Base-by-base conservation (phyloP, 345 rosid species). In the Gossypium ekmanianum region DNA sequence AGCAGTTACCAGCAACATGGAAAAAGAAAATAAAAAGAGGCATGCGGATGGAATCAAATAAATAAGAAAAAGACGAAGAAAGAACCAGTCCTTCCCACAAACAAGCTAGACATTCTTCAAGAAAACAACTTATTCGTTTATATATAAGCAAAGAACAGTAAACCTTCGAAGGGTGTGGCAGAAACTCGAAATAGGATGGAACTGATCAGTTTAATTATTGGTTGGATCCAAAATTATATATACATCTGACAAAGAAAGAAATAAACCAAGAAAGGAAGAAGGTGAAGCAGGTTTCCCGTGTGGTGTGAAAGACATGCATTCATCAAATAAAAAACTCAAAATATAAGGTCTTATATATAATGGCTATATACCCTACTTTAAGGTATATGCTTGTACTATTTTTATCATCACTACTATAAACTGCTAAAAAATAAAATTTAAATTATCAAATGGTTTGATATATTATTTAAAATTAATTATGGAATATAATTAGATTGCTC, bases 221-320 rank as follows among this genome's bases (percentile, higher is more conserved):
- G n/a, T 1, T 11, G 43, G 79, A 73, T 79, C 65, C 63, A 72
- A 66, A 41, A 10, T 22, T 47, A 47, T 56, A 63, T 29, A 62
- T 16, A 9, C 41, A 39, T 63, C 51, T 11, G 55, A 68, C 18
- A 48, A 27, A 73, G 72, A 44, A 51, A 22, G 20, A 52, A 52
- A 52, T 7, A 52, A 52, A 34, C 41, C 41, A 5, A 34, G 41
- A 34, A 29, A 9, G 8, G 48, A 4, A 7, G 78, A 54, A 73
- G 74, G 44, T 50, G 73, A 66, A 70, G 75, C 74, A 63, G 62
- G 76, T 17, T 72, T 74, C 79, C 65, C 56, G 73, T 73, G 78
- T 7, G 59, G 55, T 22, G 70, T 68, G 12, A 27, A 76, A 51
- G 74, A 54, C 67, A 62, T 24, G 4, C 34, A 48, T 43, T 11